Evolutionary conservation across 805 yeast species (phyloP), one percentile per base, ranked within the genome.

Genomic region (Saccharomycopsis selenospora): DNA sequence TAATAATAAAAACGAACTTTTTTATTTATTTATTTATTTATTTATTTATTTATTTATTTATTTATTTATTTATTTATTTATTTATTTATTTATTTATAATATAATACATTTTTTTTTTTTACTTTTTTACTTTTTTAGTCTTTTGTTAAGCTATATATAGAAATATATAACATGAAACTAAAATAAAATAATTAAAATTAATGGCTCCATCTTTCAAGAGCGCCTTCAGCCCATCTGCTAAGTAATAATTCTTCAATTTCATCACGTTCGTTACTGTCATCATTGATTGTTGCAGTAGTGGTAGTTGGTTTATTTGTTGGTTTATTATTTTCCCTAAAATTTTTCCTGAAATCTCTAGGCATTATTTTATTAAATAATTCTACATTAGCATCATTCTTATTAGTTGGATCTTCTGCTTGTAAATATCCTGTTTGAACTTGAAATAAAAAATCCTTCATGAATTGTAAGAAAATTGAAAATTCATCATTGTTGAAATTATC

Each of bases 191-290:
- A n/a, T n/a, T n/a, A n/a, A n/a, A n/a, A 45, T 40, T 17, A 42
- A 45, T 36, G n/a, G 17, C 43, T 47, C 54, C 53, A 56, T 17
- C 50, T 36, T 25, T 55, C 57, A 14, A 66, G 42, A 55, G 65
- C 59, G 3, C 64, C 62, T 45, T 67, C 77, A 1, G 76, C 71
- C 80, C 80, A 75, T 52, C 79, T 62, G 24, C 71, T 70, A 44
- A 74, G 51, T 36, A 75, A 54, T 17, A 75, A 54, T 53, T 73
- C 75, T 54, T 75, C 80, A 8, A 63, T 61, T 20, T 54, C 56
- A 42, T 61, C 65, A 14, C 49, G 41, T 36, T 33, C 17, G n/a
- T 20, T 40, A 3, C 42, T 46, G n/a, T n/a, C n/a, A n/a, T n/a
- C n/a, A n/a, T n/a, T n/a, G n/a, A n/a, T n/a, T n/a, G n/a, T n/a